Conservation (phyloP, 495 filamentous ascomycete species). For the Penicillium subrubescens region DNA sequence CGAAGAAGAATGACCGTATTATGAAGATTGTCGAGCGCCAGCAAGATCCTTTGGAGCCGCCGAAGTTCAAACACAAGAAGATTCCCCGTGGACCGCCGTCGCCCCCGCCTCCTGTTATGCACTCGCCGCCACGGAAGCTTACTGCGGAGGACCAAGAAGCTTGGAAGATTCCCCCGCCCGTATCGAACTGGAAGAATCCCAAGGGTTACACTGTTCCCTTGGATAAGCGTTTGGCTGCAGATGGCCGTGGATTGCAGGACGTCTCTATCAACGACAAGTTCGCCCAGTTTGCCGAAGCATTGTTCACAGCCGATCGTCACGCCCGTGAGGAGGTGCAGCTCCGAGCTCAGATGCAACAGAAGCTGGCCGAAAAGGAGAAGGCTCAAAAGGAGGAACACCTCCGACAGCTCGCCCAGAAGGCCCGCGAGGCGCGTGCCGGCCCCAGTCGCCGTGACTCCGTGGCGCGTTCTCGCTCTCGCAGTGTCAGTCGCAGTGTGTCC, state of each 20-base stretch:
- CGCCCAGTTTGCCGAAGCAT: conserved; percentile 90
- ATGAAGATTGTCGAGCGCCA: conserved; percentile 98
- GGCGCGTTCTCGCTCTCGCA: conserved; percentile 44
- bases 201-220: conserved; percentile 97
- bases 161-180: conserved; percentile 92
- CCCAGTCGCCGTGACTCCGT: conserved; percentile 50
- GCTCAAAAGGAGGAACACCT: conserved; percentile 90
- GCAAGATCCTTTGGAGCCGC: conserved; percentile 96
- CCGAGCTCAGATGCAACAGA: conserved; percentile 92
- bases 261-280: conserved; percentile 99
- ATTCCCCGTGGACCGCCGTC: conserved; percentile 93
- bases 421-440: conserved; percentile 73
- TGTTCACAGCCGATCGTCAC: conserved; percentile 92
- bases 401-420: conserved; percentile 85
- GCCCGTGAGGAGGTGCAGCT: conserved; percentile 94
- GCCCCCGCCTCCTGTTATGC: conserved; percentile 92
- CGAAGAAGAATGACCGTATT: conserved; percentile 87
- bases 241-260: conserved; percentile 90
- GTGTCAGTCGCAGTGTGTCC: conserved; percentile 54
- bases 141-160: conserved; percentile 97
- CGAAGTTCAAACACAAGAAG: conserved; percentile 98
- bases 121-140: conserved; percentile 90
- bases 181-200: conserved; percentile 99
- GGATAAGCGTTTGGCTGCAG: conserved; percentile 95
- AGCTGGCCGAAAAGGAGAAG: conserved; percentile 95